Base-by-base conservation (phyloP, 1,284 basidiomycete species). In the Apiotrichum gracile region DNA sequence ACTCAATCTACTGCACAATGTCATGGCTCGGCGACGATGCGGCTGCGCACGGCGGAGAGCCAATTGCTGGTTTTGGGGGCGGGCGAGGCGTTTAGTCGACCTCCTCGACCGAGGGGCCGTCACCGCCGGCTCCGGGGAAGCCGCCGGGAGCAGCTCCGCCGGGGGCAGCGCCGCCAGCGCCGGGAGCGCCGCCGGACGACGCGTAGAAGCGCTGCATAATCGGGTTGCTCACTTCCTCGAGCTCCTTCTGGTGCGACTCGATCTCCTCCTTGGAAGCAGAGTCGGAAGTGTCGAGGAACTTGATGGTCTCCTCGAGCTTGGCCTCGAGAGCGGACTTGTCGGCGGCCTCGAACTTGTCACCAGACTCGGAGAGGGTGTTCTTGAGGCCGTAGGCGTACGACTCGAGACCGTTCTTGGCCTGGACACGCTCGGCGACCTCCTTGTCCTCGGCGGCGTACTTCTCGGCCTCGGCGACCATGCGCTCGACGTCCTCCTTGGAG, bases 401-500 rank as follows among this genome's bases (percentile, higher is more conserved):
- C 92, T 58, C 56, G 50, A 63, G 54, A 27, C 31, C 60, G 55
- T 62, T 62, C 58, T 96, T 94, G 66, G 91, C 76, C 45, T 81
- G 71, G 76, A 96, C 94, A 60, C 91, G 88, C 66, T 69, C 69
- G 34, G 74, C 73, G 29, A 73, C 76, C 56, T 73, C 75, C 63
- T 77, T 75, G 67, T 77, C 76, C 56, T 70, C 67, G 44, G 65
- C 68, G 49, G 62, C 67, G 86, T 79, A 67, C 78, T 90, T 87
- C 83, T 93, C 91, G 57, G 91, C 91, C 67, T 94, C 90, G 61
- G 77, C 70, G 55, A 97, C 86, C 94, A 98, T 97, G 73, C 89
- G 86, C 79, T 97, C 93, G 63, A 97, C 97, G 78, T 97, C 93
- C 77, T 97, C 93, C 82, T 94, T 94, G 68, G 89, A 92, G 54